These are phyloP conservation scores for Mrakia gelida DNA, from an alignment of 768 basidiomycete species.

Conservation along the genomic window DNA sequence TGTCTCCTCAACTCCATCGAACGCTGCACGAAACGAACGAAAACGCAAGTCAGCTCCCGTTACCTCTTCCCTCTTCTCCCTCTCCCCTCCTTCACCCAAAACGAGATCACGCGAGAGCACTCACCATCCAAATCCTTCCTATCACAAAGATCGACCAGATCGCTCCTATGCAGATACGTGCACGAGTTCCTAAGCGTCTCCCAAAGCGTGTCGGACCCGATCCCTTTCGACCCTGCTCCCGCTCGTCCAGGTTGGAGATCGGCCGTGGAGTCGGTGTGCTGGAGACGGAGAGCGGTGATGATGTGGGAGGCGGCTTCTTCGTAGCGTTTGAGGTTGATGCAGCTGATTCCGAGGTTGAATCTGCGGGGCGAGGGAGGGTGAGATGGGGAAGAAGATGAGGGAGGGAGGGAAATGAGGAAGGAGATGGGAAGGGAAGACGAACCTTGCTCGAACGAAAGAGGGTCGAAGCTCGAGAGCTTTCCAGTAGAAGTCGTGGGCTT, in stretches of 20 bases:
- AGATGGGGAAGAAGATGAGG: slow-evolving; percentile 10
- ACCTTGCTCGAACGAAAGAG: slow-evolving; percentile 81
- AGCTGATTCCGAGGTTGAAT: slow-evolving; percentile 90
- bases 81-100: no score
- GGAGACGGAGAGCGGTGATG: slow-evolving; percentile 80
- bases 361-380: slow-evolving; percentile 46
- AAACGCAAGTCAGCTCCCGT: no score
- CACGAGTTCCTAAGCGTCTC: slow-evolving; percentile 51
- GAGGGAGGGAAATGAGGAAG: background rate
- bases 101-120: no score
- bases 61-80: no score
- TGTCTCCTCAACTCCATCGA: slow-evolving; percentile 18
- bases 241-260: slow-evolving; percentile 45
- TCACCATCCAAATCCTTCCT: slow-evolving; percentile 53
- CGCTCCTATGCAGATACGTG: slow-evolving; percentile 59
- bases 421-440: background rate
- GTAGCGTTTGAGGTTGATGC: slow-evolving; percentile 83
- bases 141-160: slow-evolving; percentile 72
- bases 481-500: slow-evolving; percentile 83
- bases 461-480: slow-evolving; percentile 83
- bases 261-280: slow-evolving; percentile 66
- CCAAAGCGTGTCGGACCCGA: slow-evolving; percentile 77
- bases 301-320: slow-evolving; percentile 82
- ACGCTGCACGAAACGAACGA: slow-evolving; percentile 34
- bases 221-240: slow-evolving; percentile 53